Evolutionary conservation across 2,329 filamentous ascomycete genomes (phyloP).

Genomic region (Claviceps arundinis): DNA sequence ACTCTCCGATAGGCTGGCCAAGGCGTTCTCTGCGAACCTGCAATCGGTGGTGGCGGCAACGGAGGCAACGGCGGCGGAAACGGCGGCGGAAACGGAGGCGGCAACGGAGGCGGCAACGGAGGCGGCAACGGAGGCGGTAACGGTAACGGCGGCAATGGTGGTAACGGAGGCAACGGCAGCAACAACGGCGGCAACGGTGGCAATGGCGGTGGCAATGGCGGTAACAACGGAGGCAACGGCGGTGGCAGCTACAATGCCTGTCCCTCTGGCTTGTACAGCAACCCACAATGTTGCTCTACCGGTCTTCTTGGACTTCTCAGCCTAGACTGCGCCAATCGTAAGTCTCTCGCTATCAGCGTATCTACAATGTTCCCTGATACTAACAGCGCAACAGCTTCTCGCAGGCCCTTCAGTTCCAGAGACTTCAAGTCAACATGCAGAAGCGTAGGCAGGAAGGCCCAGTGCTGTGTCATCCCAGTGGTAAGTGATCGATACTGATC

Average conservation of each 20-base stretch:
- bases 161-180: not conserved
- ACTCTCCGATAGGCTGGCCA: not conserved
- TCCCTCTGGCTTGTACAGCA: constrained; percentile 4
- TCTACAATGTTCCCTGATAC: not conserved
- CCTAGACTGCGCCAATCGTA: constrained; percentile 7
- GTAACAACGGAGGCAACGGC: not conserved
- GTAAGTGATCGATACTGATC: constrained; percentile 1
- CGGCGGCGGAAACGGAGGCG: not conserved
- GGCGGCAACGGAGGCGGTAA: not conserved
- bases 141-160: not conserved
- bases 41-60: not conserved
- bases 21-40: not conserved
- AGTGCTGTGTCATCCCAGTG: constrained; percentile 8
- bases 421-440: constrained; percentile 6
- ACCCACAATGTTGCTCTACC: constrained; percentile 7
- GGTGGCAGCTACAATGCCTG: not conserved
- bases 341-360: not conserved
- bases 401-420: not conserved
- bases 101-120: not conserved
- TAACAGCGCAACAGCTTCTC: constrained; percentile 1
- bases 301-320: constrained; percentile 3
- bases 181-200: not conserved
- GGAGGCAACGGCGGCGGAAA: not conserved
- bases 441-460: not conserved
- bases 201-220: not conserved